Base-by-base conservation (phyloP, 768 basidiomycete species). In the Tremella mesenterica region DNA sequence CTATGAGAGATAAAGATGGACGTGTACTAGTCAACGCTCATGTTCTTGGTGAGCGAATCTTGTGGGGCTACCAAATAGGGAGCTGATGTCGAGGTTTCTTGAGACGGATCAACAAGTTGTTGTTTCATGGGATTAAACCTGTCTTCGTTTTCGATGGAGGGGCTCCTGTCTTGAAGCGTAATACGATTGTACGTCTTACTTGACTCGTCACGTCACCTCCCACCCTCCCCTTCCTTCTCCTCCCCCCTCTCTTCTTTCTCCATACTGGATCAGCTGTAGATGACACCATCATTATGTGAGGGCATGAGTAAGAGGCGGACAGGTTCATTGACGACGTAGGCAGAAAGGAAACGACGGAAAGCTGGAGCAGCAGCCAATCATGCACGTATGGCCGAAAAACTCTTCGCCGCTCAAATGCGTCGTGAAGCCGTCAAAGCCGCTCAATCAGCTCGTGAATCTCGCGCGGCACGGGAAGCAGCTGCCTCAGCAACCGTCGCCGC, bases 71-170 rank as follows among this genome's bases (percentile, higher is more conserved):
- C 36, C 30, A 44, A 50, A 20, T 33, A 10, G 41, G 4, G 23
- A 34, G 54, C 44, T 56, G 20, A 56, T 10, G 26, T 25, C 28
- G 38, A 69, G 64, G 62, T 28, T 73, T 70, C 47, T 54, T 73
- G 13, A 56, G 93, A 27, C 81, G 95, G 1, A 95, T 97, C 53
- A 83, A 84, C 74, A 97, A 97, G 74, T 79, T 99, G 27, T 75
- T 99, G 38, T 97, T 92, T 75, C 91, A 95, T 68, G 95, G 95
- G 12, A 93, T 97, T 70, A 92, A 88, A 71, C 95, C 95, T 0
- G 92, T 99, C 30, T 99, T 99, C 66, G 92, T 99, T 12, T 99
- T 99, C 67, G 95, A 99, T 73, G 95, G 95, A 20, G 92, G 90
- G 29, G 95, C 93, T 2, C 95, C 95, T 2, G 81, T 77, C 10